These are phyloP conservation scores for Pyrenochaeta sp. DNA, from an alignment of 2,329 filamentous ascomycete species.

Conservation along the genomic window DNA sequence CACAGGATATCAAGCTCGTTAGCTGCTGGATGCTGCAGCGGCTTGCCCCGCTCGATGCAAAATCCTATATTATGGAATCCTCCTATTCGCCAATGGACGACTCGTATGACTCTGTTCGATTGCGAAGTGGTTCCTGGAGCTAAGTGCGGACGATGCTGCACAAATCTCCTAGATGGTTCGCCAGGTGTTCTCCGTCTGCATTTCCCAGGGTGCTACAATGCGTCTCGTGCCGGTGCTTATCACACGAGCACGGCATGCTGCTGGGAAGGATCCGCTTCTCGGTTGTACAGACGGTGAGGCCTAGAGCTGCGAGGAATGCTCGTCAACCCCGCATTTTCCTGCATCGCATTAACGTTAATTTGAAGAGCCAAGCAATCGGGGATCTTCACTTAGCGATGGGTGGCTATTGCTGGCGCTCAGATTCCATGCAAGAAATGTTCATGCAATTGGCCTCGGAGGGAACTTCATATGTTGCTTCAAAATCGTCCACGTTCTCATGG, in stretches of 20 bases:
- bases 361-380: conserved; percentile 38
- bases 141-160: conserved; percentile 31
- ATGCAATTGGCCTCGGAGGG: background rate
- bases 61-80: conserved; percentile 21
- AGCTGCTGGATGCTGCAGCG: conserved; percentile 25
- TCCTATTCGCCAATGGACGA: conserved; percentile 25
- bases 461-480: background rate
- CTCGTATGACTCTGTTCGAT: conserved; percentile 17
- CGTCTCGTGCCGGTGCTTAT: conserved; percentile 24
- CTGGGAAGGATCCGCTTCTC: conserved; percentile 20
- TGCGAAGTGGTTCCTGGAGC: conserved; percentile 36
- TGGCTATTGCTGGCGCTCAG: conserved; percentile 19
- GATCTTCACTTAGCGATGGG: conserved; percentile 32
- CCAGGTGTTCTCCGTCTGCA: conserved; percentile 13
- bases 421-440: background rate
- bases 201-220: conserved; percentile 24
- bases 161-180: conserved; percentile 11
- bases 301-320: conserved; percentile 31
- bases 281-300: conserved; percentile 23
- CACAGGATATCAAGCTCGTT: conserved; percentile 31
- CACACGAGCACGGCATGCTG: conserved; percentile 34
- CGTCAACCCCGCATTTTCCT: conserved; percentile 48
- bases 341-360: conserved; percentile 38
- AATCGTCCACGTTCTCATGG: background rate
- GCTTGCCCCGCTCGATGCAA: conserved; percentile 17